These are phyloP conservation scores for Marasmius sp. DNA, from an alignment of 1,284 basidiomycete genomes.

Conservation along the genomic window DNA sequence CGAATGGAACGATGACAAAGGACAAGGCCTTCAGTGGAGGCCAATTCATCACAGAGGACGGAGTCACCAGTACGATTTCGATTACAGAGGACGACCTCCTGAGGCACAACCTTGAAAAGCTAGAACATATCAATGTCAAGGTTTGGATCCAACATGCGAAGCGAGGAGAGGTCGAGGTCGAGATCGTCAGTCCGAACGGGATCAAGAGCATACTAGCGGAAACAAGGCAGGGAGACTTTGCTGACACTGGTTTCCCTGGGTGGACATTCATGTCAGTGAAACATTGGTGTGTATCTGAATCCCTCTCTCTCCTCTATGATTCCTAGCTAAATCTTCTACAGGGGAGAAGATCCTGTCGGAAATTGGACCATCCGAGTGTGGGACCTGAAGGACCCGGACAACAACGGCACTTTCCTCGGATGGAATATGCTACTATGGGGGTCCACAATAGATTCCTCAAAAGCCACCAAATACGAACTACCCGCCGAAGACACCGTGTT, in stretches of 20 bases:
- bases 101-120: slow-evolving; percentile 77
- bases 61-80: slow-evolving; percentile 59
- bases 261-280: slow-evolving; percentile 99
- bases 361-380: slow-evolving; percentile 88
- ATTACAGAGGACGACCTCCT: slow-evolving; percentile 74
- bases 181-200: slow-evolving; percentile 86
- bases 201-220: slow-evolving; percentile 85
- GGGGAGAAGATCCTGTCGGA: slow-evolving; percentile 91
- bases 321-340: slow-evolving; percentile 33
- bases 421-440: slow-evolving; percentile 97
- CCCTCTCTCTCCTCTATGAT: not conserved
- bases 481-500: slow-evolving; percentile 54
- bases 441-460: slow-evolving; percentile 70
- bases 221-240: slow-evolving; percentile 72
- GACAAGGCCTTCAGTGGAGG: slow-evolving; percentile 64
- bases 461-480: slow-evolving; percentile 67
- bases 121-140: slow-evolving; percentile 93
- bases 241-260: slow-evolving; percentile 76
- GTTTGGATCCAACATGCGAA: slow-evolving; percentile 91
- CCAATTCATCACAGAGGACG: slow-evolving; percentile 63
- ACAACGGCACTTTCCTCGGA: slow-evolving; percentile 81
- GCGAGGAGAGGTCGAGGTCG: slow-evolving; percentile 92
- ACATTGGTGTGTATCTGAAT: slow-evolving; percentile 74
- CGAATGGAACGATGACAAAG: slow-evolving; percentile 59
- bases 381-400: slow-evolving; percentile 62